Evolutionary conservation across 208 protist genomes (phyloP).

Genomic region (Herpetomonas samuelpessoai): DNA sequence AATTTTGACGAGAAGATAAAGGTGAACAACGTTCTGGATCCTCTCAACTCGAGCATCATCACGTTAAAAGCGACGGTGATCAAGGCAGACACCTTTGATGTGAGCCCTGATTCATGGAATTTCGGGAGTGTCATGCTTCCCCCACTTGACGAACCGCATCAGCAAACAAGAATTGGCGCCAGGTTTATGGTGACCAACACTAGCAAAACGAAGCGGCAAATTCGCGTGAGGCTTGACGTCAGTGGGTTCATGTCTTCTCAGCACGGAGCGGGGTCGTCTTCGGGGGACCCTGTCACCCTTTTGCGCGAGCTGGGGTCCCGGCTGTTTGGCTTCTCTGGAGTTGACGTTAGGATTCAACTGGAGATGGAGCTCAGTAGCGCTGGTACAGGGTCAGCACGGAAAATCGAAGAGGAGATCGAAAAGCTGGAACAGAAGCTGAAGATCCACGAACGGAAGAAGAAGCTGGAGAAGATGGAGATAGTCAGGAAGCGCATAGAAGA

Average conservation of each 20-base stretch:
- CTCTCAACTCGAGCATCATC: constrained; percentile 53
- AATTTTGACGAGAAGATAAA: constrained; percentile 73
- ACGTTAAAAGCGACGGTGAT: constrained; percentile 80
- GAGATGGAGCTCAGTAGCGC: constrained; percentile 65
- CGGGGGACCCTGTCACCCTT: constrained; percentile 1
- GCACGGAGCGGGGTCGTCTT: constrained; percentile 13
- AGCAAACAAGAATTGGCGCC: constrained; percentile 40
- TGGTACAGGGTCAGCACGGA: constrained; percentile 56
- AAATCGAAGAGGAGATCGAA: constrained; percentile 87
- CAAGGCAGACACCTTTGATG: constrained; percentile 87
- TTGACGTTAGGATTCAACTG: constrained; percentile 68
- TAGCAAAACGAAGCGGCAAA: constrained; percentile 54
- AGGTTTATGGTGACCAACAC: constrained; percentile 78
- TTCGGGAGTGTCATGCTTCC: constrained; percentile 66
- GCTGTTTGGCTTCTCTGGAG: constrained; percentile 64
- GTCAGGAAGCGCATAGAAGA: constrained; percentile 60
- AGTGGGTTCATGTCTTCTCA: constrained; percentile 15
- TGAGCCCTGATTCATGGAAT: constrained; percentile 79
- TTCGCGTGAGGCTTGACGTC: constrained; percentile 53
- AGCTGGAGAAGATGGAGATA: constrained; percentile 69
- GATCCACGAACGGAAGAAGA: constrained; percentile 86
- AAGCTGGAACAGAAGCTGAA: constrained; percentile 89
- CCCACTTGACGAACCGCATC: constrained; percentile 14
- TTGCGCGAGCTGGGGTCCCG: background rate
- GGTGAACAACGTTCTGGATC: constrained; percentile 70